These are phyloP conservation scores for Annulohypoxylon bovei DNA, from an alignment of 495 filamentous ascomycete genomes.

Conservation along the genomic window DNA sequence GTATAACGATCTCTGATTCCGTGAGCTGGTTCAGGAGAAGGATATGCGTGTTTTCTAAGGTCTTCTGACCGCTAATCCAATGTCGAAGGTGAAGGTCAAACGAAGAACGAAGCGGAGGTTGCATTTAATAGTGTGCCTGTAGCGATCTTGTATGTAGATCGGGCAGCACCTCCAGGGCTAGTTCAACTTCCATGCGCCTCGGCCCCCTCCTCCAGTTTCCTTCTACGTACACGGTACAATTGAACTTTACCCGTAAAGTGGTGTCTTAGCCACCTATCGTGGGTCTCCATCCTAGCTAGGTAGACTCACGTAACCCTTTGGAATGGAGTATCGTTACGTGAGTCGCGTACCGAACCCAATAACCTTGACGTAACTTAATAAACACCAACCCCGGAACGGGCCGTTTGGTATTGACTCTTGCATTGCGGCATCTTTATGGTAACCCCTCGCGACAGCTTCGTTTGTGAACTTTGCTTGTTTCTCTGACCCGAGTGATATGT, in stretches of 20 bases:
- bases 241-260: constrained; percentile 27
- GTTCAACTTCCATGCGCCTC: background rate
- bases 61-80: constrained; percentile 27
- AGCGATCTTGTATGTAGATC: constrained; percentile 17
- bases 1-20: background rate
- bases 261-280: constrained; percentile 12
- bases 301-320: background rate
- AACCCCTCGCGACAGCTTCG: constrained; percentile 4
- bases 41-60: background rate
- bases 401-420: background rate
- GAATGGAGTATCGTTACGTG: constrained; percentile 18
- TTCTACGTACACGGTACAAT: constrained; percentile 7
- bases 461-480: constrained; percentile 3
- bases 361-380: constrained; percentile 29
- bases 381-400: constrained; percentile 15
- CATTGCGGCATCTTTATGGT: background rate
- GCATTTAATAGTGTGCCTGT: constrained; percentile 7
- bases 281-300: no score
- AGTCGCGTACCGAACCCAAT: constrained; percentile 12
- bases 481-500: constrained; percentile 6
- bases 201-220: constrained; percentile 9
- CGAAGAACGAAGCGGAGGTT: constrained; percentile 27
- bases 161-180: constrained; percentile 10
- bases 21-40: constrained; percentile 12
- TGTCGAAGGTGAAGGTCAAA: constrained; percentile 15